These are phyloP conservation scores for Austroboletus novae-zelandiae DNA, from an alignment of 1,284 basidiomycete species.

Conservation along the genomic window DNA sequence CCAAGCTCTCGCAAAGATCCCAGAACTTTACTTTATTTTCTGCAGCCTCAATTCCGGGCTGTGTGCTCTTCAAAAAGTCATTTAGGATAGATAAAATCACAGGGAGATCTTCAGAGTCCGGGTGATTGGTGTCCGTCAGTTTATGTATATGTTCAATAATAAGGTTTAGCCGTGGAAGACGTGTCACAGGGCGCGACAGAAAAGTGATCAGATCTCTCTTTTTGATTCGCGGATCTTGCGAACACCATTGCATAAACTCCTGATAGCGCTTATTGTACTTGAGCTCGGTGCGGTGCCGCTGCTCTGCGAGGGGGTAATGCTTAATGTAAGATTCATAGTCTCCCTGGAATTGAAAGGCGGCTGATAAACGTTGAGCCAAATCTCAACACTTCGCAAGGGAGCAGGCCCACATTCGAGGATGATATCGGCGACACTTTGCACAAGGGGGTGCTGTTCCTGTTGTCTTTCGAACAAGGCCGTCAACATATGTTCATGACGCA, in stretches of 20 bases:
- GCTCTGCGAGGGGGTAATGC: constrained; percentile 80
- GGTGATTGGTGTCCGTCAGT: constrained; percentile 60
- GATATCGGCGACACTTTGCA: constrained; percentile 76
- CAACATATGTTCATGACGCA: constrained; percentile 67
- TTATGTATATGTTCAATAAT: constrained; percentile 70
- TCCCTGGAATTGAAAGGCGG: constrained; percentile 48
- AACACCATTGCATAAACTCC: constrained; percentile 60
- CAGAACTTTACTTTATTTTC: constrained; percentile 83
- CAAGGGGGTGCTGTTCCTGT: constrained; percentile 73
- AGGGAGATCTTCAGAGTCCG: constrained; percentile 67
- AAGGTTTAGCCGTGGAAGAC: constrained; percentile 73
- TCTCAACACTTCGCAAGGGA: constrained; percentile 6
- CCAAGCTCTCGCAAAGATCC: constrained; percentile 69
- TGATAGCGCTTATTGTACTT: constrained; percentile 64
- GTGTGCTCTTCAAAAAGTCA: constrained; percentile 71
- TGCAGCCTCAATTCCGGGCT: constrained; percentile 81
- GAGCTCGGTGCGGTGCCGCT: constrained; percentile 70
- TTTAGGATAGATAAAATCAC: constrained; percentile 60
- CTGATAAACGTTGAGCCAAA: constrained; percentile 26
- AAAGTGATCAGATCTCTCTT: constrained; percentile 81
- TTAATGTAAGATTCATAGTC: constrained; percentile 80
- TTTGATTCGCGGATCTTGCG: constrained; percentile 62
- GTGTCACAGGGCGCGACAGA: constrained; percentile 78
- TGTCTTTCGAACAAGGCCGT: constrained; percentile 68
- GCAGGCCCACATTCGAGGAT: constrained; percentile 60